These are phyloP conservation scores for Xerocomus nothofagi DNA, from an alignment of 1,284 basidiomycete genomes.

Conservation along the genomic window DNA sequence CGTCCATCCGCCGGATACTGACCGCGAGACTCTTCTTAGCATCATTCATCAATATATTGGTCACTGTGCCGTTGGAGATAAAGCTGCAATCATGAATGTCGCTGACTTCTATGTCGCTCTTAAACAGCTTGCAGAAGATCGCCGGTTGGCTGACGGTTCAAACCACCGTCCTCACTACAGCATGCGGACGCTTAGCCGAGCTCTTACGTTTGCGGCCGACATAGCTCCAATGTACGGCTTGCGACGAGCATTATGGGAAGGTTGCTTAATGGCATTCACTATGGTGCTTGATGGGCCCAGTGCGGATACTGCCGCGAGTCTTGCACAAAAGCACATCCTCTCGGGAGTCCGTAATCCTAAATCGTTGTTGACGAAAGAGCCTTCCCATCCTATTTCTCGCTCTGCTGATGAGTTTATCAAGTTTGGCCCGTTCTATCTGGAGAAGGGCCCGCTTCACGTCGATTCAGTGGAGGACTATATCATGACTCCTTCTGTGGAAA, in stretches of 20 bases:
- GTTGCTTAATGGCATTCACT: constrained; percentile 96
- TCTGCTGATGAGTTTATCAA: constrained; percentile 68
- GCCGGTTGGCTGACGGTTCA: constrained; percentile 92
- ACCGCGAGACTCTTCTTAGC: constrained; percentile 85
- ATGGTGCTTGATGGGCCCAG: constrained; percentile 89
- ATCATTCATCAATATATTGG: constrained; percentile 94
- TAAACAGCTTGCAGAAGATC: constrained; percentile 75
- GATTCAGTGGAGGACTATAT: constrained; percentile 82
- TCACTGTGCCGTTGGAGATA: constrained; percentile 80
- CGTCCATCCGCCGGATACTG: constrained; percentile 90
- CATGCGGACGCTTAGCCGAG: constrained; percentile 93
- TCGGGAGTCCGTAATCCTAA: constrained; percentile 79
- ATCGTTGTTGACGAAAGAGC: constrained; percentile 72
- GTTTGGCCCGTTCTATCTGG: constrained; percentile 91
- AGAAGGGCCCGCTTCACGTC: constrained; percentile 67
- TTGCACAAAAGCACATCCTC: constrained; percentile 83
- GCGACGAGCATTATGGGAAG: constrained; percentile 91
- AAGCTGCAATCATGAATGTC: constrained; percentile 85
- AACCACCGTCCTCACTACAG: constrained; percentile 97
- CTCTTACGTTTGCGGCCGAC: constrained; percentile 89
- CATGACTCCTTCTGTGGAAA: constrained; percentile 95
- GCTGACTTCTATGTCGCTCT: constrained; percentile 90
- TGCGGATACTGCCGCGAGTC: constrained; percentile 60
- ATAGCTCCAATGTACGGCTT: constrained; percentile 78
- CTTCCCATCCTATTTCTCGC: constrained; percentile 53